These are phyloP conservation scores for Plantago lanceolata DNA, from an alignment of 305 asterid species.

Conservation along the genomic window DNA sequence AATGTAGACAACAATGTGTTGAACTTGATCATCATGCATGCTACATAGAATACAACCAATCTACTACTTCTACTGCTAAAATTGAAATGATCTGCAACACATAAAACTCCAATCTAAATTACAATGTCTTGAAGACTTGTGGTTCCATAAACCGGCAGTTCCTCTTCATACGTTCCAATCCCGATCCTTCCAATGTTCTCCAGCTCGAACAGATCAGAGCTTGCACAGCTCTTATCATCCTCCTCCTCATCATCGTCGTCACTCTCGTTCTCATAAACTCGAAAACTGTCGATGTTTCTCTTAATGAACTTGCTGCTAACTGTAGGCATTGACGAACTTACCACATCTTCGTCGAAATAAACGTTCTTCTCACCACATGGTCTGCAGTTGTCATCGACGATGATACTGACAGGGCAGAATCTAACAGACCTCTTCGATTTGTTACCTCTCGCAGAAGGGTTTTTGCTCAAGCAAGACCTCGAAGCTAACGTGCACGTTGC, in stretches of 20 bases:
- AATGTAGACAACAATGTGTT: constrained; percentile 13
- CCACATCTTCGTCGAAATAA: constrained; percentile 25
- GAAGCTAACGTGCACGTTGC: constrained; percentile 36
- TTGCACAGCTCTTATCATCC: constrained; percentile 57
- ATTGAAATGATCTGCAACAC: constrained; percentile 10
- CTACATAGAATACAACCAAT: background rate
- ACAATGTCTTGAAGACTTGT: constrained; percentile 49
- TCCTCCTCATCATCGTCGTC: constrained; percentile 32
- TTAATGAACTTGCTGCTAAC: constrained; percentile 42
- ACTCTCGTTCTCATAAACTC: constrained; percentile 26
- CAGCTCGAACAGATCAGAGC: constrained; percentile 91
- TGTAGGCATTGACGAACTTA: constrained; percentile 25
- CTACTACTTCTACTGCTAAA: background rate
- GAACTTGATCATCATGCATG: background rate
- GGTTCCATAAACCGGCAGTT: constrained; percentile 83
- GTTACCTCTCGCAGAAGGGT: constrained; percentile 35
- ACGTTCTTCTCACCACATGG: constrained; percentile 28
- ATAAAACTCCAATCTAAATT: background rate
- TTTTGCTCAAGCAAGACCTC: constrained; percentile 55
- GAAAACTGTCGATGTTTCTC: constrained; percentile 45
- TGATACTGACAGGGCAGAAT: constrained; percentile 60
- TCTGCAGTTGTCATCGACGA: constrained; percentile 50
- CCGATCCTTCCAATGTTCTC: constrained; percentile 55
- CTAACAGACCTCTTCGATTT: constrained; percentile 69
- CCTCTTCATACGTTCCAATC: constrained; percentile 42